Base-by-base conservation (phyloP, 2,329 filamentous ascomycete species). In the Fusarium sp. region DNA sequence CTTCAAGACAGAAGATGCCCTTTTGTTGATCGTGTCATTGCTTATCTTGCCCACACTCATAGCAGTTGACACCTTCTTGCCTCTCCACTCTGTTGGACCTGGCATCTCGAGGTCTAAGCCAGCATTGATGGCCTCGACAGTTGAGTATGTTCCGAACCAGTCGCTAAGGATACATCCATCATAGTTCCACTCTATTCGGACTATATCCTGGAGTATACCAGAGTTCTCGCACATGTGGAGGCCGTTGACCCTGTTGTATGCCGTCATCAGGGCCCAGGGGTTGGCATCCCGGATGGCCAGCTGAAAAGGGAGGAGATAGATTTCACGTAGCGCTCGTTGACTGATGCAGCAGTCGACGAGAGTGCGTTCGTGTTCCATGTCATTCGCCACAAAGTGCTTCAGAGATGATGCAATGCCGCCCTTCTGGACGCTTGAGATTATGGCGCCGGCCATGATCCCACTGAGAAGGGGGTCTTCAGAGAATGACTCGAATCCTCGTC, bases 51-150 rank as follows among this genome's bases (percentile, higher is more conserved):
- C 88, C 2, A 87, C 88, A 0, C 85, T 84, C 22, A 88, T 87
- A 38, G 84, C 85, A 78, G 88, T 88, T 71, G 86, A 86, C 35
- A 89, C 84, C 5, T 82, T 79, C 40, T 88, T 86, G 20, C 86
- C 86, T 38, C 87, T 84, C 78, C 86, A 86, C 65, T 85, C 83
- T 8, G 87, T 80, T 37, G 87, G 87, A 0, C 89, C 89, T 2
- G 89, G 89, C 89, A 91, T 91, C 81, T 91, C 89, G 17, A 91
- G 83, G 78, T 90, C 87, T n/a, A 90, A 81, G 5, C 89, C 88
- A 17, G 88, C 87, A 47, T 86, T 83, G 22, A 84, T 82, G 6
- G 88, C 84, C 38, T 86, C 85, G 1, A 85, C 85, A 5, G 87
- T 89, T 69, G 85, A 88, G 78, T 90, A 90, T 4, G 85, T 88